Base-by-base conservation (phyloP, 192 early-diverging fungal genomes). In the Podochytrium sp. region DNA sequence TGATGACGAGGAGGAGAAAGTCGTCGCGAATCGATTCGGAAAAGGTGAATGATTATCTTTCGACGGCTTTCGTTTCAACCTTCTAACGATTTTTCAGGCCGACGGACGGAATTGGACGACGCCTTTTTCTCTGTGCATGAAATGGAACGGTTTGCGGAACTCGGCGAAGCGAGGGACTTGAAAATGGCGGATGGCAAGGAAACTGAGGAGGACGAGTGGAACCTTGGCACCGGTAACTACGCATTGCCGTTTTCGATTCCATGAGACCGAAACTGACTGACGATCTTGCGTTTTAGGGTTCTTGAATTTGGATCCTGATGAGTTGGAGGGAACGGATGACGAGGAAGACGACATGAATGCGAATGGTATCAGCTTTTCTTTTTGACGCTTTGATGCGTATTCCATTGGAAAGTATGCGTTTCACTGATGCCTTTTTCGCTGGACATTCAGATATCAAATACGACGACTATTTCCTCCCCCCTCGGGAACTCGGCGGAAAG, bases 61-160 rank as follows among this genome's bases (percentile, higher is more conserved):
- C n/a, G n/a, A n/a, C n/a, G n/a, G n/a, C n/a, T n/a, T n/a, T n/a
- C n/a, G n/a, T n/a, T n/a, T n/a, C n/a, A n/a, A n/a, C n/a, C n/a
- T n/a, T n/a, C n/a, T n/a, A n/a, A n/a, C n/a, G n/a, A 74, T 86
- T 89, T 38, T 39, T 80, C 83, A 89, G 25, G 65, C 78, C 20
- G 83, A 18, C 81, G 25, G 75, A 91, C 91, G 30, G 87, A 90
- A 55, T 80, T 99, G 0, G 95, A 97, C 74, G 96, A 99, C 79
- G 91, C 96, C 20, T 98, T 98, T 75, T 99, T 99, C 76, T 89
- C 86, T n/a, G 76, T 93, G n/a, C 85, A 84, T 12, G 92, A 97
- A 65, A 87, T 97, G 85, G 92, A 94, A 34, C 78, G 83, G 70
- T 98, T 98, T 85, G 95, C 94, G 20, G 91, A 94, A 61, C 78